Base-by-base conservation (phyloP, 2,329 filamentous ascomycete species). In the Trichoderma lentiforme region DNA sequence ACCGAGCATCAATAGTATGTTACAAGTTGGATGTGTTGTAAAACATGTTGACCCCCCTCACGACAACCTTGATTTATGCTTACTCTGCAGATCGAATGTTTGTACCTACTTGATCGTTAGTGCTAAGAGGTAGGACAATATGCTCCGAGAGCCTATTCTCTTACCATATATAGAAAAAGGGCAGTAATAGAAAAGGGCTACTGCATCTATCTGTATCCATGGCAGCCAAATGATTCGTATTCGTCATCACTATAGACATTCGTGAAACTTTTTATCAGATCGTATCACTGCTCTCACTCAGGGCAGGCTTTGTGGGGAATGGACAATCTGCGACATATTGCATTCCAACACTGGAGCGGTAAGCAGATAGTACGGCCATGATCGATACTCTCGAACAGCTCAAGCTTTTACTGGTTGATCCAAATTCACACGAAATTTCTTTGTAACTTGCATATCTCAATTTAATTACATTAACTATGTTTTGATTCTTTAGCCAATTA, bases 381-480 rank as follows among this genome's bases (percentile, higher is more conserved):
- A 6, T n/a, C 1, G 3, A 43, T 8, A 43, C 7, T n/a, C n/a
- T 43, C n/a, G 9, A 51, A 1, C 4, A 21, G n/a, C 11, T 21
- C 0, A 24, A 3, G 47, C 47, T 21, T 24, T 53, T 6, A 24
- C n/a, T 53, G 5, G 21, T 3, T 6, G 21, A 14, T 53, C n/a
- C 2, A 0, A 51, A 21, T 0, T 1, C 1, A 24, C 21, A 4
- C n/a, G 9, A 21, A 47, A 5, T 47, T n/a, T 21, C 9, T 24
- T 21, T 2, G 6, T 12, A 53, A 21, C 5, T 24, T 24, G 11
- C 47, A 53, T 53, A 53, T 24, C 47, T 53, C 24, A 11, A 53
- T 2, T 24, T 53, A 11, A 53, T 53, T 14, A 3, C 21, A 24
- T 14, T 4, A 24, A 12, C n/a, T 53, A 9, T 53, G 11, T 53